phyloP scores from a whole-genome alignment of 2,329 filamentous ascomycete genomes.

The Dactylellina sp. region DNA sequence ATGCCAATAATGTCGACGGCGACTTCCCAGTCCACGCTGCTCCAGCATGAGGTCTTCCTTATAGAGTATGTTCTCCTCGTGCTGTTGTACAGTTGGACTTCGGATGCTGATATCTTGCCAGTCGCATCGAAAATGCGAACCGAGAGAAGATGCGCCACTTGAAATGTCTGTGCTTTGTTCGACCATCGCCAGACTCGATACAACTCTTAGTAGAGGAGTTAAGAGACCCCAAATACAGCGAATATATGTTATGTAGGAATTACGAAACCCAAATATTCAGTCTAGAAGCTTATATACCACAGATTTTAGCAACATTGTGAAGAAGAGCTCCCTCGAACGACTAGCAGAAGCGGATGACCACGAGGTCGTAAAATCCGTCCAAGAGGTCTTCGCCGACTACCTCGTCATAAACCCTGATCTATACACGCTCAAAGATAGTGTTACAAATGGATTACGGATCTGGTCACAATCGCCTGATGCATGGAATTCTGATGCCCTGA shows the following conservation, averaged over 20 bases:
- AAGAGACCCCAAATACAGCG: constrained; percentile 94
- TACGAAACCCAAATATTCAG: neutral
- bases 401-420: constrained; percentile 94
- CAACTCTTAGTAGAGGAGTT: constrained; percentile 95
- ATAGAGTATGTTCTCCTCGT: constrained; percentile 74
- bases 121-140: constrained; percentile 84
- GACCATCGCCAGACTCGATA: constrained; percentile 91
- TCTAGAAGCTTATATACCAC: constrained; percentile 32
- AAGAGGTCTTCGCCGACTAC: constrained; percentile 97
- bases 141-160: constrained; percentile 99
- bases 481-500: constrained; percentile 90
- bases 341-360: constrained; percentile 97
- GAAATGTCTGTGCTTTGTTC: constrained; percentile 89
- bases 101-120: constrained; percentile 58
- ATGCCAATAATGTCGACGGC: constrained; percentile 88
- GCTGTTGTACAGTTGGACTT: neutral
- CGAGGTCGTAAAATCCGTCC: constrained; percentile 91
- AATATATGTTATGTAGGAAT: constrained; percentile 83
- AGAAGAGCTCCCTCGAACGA: constrained; percentile 93
- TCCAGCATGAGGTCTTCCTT: constrained; percentile 97
- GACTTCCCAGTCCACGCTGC: constrained; percentile 91
- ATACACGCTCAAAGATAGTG: constrained; percentile 72
- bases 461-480: constrained; percentile 83
- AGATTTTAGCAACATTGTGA: constrained; percentile 96
- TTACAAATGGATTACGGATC: constrained; percentile 67